A percentile compares a stretch with the other conserved stretches of the same genome.
Conservation (phyloP, 2,329 filamentous ascomycete species). For the Pseudocercospora fijiensis region DNA sequence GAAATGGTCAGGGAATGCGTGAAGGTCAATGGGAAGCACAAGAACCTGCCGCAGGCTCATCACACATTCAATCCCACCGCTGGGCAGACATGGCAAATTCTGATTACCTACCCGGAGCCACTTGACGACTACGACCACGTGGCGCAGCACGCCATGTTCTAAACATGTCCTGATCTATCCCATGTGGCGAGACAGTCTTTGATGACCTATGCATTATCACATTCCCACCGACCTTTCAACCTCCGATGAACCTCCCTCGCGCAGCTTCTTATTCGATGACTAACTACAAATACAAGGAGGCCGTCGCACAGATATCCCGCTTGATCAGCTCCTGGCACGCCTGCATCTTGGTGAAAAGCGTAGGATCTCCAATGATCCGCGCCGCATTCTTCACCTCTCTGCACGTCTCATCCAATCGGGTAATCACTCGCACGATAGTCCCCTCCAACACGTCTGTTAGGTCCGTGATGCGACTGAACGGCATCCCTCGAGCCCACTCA, state of each 20-base stretch:
- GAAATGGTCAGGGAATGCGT: not conserved
- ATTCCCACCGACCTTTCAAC: not conserved
- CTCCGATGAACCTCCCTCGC: not conserved
- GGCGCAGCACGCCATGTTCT: not conserved
- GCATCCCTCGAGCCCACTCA: conserved; percentile 97
- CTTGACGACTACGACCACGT: conserved; percentile 5
- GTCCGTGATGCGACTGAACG: conserved; percentile 95
- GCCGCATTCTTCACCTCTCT: conserved; percentile 97
- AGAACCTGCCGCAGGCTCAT: not conserved
- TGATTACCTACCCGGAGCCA: conserved; percentile 1
- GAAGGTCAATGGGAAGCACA: not conserved
- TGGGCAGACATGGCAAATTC: not conserved
- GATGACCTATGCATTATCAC: conserved; percentile 1
- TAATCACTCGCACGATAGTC: conserved; percentile 94
- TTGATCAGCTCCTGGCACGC: conserved; percentile 97
- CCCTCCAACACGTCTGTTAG: conserved; percentile 95
- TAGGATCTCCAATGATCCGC: conserved; percentile 89
- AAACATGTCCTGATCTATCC: not conserved
- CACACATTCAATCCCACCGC: not conserved
- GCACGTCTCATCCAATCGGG: conserved; percentile 90
- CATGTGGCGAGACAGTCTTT: conserved; percentile 6
- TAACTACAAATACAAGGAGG: conserved; percentile 77
- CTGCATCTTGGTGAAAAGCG: conserved; percentile 94
- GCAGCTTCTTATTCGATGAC: not conserved
- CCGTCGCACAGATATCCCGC: conserved; percentile 87